Evolutionary conservation across 257 asterid genomes (phyloP).

Genomic region (Oldenlandia corymbosa): DNA sequence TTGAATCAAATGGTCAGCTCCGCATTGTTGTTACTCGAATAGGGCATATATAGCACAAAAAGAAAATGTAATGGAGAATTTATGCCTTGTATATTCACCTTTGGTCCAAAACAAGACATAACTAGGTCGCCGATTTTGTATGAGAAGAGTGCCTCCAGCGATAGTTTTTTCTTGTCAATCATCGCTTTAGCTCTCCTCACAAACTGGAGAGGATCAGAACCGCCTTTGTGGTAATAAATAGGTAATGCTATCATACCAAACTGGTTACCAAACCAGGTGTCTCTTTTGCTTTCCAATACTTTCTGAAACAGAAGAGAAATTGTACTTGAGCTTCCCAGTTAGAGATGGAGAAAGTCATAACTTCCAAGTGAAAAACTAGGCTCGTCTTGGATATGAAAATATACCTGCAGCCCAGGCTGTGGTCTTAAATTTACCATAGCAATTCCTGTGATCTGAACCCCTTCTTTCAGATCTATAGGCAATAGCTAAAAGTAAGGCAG

Average conservation of each 20-base stretch:
- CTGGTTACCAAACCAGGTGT: conserved; percentile 53
- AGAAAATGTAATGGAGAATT: no score
- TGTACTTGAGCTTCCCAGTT: no score
- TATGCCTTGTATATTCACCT: conserved; percentile 42
- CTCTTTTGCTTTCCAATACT: conserved; percentile 30
- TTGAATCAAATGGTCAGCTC: no score
- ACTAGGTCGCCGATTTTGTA: conserved; percentile 37
- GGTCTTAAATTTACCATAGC: conserved; percentile 75
- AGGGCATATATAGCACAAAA: no score
- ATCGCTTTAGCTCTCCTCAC: conserved; percentile 54
- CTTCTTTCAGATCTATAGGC: conserved; percentile 34
- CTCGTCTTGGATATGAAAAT: no score
- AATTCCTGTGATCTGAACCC: conserved; percentile 57
- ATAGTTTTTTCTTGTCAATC: conserved; percentile 69
- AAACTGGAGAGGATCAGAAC: conserved; percentile 46
- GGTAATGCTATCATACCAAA: conserved; percentile 69
- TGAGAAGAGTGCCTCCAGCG: conserved; percentile 57
- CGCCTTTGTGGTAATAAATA: conserved; percentile 31
- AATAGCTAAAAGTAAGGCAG: not conserved
- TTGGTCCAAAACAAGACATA: conserved; percentile 41
- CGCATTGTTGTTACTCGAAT: no score
- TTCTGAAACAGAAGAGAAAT: no score
- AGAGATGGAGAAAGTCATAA: no score
- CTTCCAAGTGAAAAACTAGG: no score
- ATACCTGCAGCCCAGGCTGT: conserved; percentile 62